phyloP scores from a whole-genome alignment of 306 rosid genomes.

The Datisca glomerata region DNA sequence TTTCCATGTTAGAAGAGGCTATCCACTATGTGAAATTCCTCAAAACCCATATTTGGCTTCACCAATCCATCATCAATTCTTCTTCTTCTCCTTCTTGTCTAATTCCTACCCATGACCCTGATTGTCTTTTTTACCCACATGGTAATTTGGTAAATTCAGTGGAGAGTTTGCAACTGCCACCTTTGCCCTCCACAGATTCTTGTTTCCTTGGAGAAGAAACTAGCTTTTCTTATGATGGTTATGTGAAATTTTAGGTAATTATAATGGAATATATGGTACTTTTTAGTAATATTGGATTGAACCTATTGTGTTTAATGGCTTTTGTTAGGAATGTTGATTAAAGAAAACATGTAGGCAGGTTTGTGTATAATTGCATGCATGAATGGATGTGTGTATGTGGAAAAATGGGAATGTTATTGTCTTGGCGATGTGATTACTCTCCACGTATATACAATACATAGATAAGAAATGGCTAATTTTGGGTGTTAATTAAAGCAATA shows the following conservation, averaged over 20 bases:
- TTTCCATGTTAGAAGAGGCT: slow-evolving; percentile 74
- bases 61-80: slow-evolving; percentile 45
- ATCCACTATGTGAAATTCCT: slow-evolving; percentile 72
- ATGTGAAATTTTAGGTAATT: background rate
- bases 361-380: too few species aligned
- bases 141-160: background rate
- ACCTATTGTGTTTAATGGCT: too few species aligned
- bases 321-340: too few species aligned
- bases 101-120: background rate
- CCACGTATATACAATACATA: too few species aligned
- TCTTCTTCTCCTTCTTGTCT: background rate
- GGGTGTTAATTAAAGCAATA: too few species aligned
- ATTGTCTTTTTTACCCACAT: background rate
- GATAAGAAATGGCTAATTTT: too few species aligned
- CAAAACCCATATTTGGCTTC: slow-evolving; percentile 62
- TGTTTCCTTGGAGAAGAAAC: background rate
- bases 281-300: too few species aligned
- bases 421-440: too few species aligned
- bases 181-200: background rate
- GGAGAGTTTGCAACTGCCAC: background rate
- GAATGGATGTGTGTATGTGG: too few species aligned
- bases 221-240: background rate
- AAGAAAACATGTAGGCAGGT: too few species aligned
- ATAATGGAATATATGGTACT: too few species aligned
- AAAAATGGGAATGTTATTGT: too few species aligned